phyloP scores from a whole-genome alignment of 2,329 filamentous ascomycete species.

The Rhinocladiella mackenziei region DNA sequence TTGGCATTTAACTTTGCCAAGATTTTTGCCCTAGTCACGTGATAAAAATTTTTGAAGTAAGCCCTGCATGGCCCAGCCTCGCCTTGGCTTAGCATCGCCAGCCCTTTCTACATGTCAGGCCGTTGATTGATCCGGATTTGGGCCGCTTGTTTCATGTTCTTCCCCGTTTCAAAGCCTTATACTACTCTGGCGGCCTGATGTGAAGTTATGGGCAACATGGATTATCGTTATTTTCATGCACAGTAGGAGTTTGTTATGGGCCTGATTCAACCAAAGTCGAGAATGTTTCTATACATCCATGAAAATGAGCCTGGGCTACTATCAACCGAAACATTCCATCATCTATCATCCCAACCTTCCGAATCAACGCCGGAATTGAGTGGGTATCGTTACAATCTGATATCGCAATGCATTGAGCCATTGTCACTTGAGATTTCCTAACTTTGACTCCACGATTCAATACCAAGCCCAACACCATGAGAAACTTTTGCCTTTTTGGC shows the following conservation, averaged over 20 bases:
- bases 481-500: conserved; percentile 51
- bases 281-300: conserved; percentile 14
- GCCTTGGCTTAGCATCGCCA: not conserved
- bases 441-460: conserved; percentile 41
- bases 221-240: too few relatives aligned
- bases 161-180: too few relatives aligned
- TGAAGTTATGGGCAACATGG: too few relatives aligned
- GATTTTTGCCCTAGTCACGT: conserved; percentile 17
- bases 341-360: not conserved
- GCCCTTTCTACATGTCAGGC: not conserved
- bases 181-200: too few relatives aligned
- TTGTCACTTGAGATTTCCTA: conserved; percentile 1
- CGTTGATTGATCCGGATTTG: not conserved
- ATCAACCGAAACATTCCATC: conserved; percentile 26
- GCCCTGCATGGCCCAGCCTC: not conserved
- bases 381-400: conserved; percentile 25
- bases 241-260: too few relatives aligned
- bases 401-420: conserved; percentile 14
- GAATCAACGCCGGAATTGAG: conserved; percentile 13
- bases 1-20: conserved; percentile 11
- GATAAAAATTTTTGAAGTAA: not conserved
- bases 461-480: conserved; percentile 54
- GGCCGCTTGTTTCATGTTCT: too few relatives aligned
- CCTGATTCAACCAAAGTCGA: conserved; percentile 5
- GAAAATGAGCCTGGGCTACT: conserved; percentile 28